These are phyloP conservation scores for Pholiota molesta DNA, from an alignment of 768 basidiomycete genomes.

Conservation along the genomic window DNA sequence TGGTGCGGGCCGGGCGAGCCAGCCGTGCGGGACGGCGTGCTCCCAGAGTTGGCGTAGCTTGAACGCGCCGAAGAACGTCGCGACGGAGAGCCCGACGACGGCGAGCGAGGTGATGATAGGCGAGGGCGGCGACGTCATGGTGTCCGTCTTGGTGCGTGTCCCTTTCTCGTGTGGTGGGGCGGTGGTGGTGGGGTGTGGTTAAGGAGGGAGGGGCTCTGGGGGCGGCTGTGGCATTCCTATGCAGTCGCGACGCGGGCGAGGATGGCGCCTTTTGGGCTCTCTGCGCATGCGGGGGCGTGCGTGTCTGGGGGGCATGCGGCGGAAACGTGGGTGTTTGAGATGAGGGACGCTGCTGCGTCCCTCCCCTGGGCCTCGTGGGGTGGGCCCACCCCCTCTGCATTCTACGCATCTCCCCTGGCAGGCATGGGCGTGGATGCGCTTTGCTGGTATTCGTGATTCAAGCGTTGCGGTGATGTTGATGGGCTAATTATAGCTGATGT, in stretches of 20 bases:
- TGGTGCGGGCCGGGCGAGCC: neutral
- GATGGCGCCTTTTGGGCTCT: constrained; percentile 16
- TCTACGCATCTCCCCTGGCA: neutral
- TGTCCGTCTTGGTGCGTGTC: neutral
- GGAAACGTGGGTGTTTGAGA: constrained; percentile 33
- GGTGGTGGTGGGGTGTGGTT: constrained; percentile 9
- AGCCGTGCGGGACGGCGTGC: constrained; percentile 17
- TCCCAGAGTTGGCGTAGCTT: constrained; percentile 26
- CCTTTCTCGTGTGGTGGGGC: neutral
- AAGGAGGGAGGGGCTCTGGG: constrained; percentile 16
- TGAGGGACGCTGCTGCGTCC: constrained; percentile 13
- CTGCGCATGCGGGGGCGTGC: constrained; percentile 1
- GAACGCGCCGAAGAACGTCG: constrained; percentile 31
- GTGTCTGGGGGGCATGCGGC: constrained; percentile 33
- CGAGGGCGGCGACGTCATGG: constrained; percentile 15
- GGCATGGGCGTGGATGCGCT: constrained; percentile 3
- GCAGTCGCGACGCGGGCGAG: constrained; percentile 13
- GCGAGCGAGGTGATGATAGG: constrained; percentile 26
- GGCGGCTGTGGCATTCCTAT: constrained; percentile 9
- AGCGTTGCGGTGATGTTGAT: constrained; percentile 1
- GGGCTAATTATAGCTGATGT: neutral
- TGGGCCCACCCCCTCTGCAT: constrained; percentile 5
- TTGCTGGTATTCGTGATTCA: neutral
- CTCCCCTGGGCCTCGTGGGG: constrained; percentile 26
- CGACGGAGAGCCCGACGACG: constrained; percentile 32